These are phyloP conservation scores for Coelastrella sp. DNA, from an alignment of 139 green algal species.

Conservation along the genomic window DNA sequence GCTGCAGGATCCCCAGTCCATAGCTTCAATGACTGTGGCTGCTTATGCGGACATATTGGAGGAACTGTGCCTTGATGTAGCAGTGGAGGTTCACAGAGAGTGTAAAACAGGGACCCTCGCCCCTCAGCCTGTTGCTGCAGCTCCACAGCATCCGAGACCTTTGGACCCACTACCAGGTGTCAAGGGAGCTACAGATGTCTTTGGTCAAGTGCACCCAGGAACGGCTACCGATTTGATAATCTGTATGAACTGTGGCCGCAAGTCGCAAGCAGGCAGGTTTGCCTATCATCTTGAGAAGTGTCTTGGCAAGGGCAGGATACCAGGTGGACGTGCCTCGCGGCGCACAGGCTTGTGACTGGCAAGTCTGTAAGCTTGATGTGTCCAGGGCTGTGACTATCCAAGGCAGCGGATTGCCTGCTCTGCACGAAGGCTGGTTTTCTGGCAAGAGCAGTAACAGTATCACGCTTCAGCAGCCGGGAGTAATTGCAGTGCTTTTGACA, in stretches of 20 bases:
- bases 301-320: constrained; percentile 72
- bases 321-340: not conserved
- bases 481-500: too few relatives aligned
- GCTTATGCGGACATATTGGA: constrained; percentile 64
- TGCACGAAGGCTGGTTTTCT: too few relatives aligned
- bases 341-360: not conserved
- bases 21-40: constrained; percentile 54
- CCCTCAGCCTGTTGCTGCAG: not conserved
- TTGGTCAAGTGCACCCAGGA: constrained; percentile 79
- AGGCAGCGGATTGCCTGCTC: too few relatives aligned
- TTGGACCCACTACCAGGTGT: constrained; percentile 48
- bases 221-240: constrained; percentile 79
- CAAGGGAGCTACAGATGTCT: constrained; percentile 72
- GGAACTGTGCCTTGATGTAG: constrained; percentile 70
- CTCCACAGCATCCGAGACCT: not conserved
- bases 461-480: too few relatives aligned
- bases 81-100: constrained; percentile 71
- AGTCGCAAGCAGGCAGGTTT: constrained; percentile 79
- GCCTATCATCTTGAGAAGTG: constrained; percentile 89
- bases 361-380: not conserved
- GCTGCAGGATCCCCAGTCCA: constrained; percentile 46
- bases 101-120: constrained; percentile 48
- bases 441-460: too few relatives aligned
- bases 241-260: constrained; percentile 77
- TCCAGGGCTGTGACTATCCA: not conserved